Evolutionary conservation across 495 filamentous ascomycete genomes (phyloP), one percentile per base, ranked within the genome.

Genomic region (Choiromyces venosus): DNA sequence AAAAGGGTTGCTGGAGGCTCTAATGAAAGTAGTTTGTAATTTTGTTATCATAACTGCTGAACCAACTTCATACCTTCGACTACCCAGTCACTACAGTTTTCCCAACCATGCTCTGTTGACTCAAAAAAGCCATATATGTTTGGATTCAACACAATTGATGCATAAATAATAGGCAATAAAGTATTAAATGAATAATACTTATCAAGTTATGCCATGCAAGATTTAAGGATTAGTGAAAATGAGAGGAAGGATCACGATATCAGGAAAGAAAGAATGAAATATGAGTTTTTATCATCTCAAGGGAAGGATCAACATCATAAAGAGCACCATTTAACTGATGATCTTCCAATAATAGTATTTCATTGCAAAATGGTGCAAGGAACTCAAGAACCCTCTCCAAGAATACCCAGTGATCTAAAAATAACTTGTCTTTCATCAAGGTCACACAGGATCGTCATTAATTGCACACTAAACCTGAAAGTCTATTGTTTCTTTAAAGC

Each of bases 41-140:
- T 65, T 21, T 2, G 12, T 35, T 70, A 2, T 38, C 39, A 70
- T 25, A 67, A 21, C 0, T 46, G 2, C 18, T 0, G 56, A 37
- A 70, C 72, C 0, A 73, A 10, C 1, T 6, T 42, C n/a, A 2
- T 10, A 12, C 6, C n/a, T 25, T 36, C 36, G 10, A 14, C 37
- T 66, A 8, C 52, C 44, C 19, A 46, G 35, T 38, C 46, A 36
- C 1, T 36, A 16, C 35, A 2, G 38, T 21, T 25, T 61, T 14
- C 66, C 69, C 39, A 35, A 61, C 71, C 71, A 73, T 39, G 1
- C 16, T 29, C 37, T 0, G 4, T 2, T 29, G 21, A 0, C 21
- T 69, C 38, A 66, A 74, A 74, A 66, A 70, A 52, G 0, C 33
- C 29, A 16, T 70, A n/a, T 29, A 74, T 70, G 19, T 74, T 66